Evolutionary conservation across 352 stramenopile species (phyloP), one percentile per base, ranked within the genome.

Genomic region (Globisporangium spiculum): DNA sequence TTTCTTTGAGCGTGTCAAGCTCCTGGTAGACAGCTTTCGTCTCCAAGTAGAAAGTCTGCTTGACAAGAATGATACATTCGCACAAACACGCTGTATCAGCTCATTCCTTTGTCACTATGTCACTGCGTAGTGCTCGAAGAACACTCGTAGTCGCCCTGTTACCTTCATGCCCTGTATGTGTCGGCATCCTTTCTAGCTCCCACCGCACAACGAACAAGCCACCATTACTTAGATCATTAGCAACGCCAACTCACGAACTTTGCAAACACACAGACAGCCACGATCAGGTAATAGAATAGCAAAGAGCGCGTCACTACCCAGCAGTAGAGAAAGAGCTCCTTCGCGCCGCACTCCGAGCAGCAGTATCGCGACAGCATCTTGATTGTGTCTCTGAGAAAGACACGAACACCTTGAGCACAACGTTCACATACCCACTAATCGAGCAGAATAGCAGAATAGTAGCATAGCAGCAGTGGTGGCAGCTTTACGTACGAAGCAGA

Each of bases 101-200:
- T 32, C 30, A 32, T 32, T 32, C 4, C 30, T 32, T 32, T 32
- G 30, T 32, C 30, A 32, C 4, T 32, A 32, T 32, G 4, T 32
- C 30, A 32, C 30, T 32, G 30, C 30, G 30, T 7, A 32, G 30
- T 32, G 30, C 4, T 32, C 30, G 4, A 32, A 8, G 4, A 32
- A 32, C 30, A 32, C 30, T 32, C 30, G 4, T 32, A 32, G 30
- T 1, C 30, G 30, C 30, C 30, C 10, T 14, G 14, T 41, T n/a
- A 86, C 79, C 75, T 92, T 88, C 66, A 92, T 77, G 46, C 81
- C 85, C 52, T 92, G 80, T 44, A 92, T 75, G 36, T 90, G 78
- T 7, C 81, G 79, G 20, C 82, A 90, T 84, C 80, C 79, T 89
- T 90, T 92, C 82, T 90, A 61, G n/a, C 56, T 48, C 32, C 32